Base-by-base conservation (phyloP, 257 asterid genomes). In the Ocimum tenuiflorum region DNA sequence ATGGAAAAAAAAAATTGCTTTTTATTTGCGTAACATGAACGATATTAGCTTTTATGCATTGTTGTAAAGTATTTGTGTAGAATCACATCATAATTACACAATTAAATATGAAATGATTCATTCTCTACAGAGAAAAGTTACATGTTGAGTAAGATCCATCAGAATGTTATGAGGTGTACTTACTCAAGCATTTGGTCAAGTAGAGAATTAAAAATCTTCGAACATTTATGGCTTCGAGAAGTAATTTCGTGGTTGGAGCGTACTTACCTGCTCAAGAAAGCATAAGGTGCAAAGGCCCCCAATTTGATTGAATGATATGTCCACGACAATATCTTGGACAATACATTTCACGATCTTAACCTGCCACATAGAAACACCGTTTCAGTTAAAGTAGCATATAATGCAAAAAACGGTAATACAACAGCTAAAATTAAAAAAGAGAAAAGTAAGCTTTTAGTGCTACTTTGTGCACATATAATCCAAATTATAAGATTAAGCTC, bases 181-280 rank as follows among this genome's bases (percentile, higher is more conserved):
- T 27, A 24, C 43, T 31, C 65, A 31, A 42, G 61, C 35, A 20
- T 29, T 50, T 13, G 23, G 55, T 18, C 54, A 36, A 10, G 29
- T 43, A 60, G 17, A 50, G 29, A 41, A n/a, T 15, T 14, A 38
- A 46, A 63, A 1, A 27, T 27, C 31, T 20, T 61, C 29, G 10
- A n/a, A 23, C 2, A 6, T n/a, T 66, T 13, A 59, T 20, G 41
- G 54, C 49, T 27, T 27, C 31, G n/a, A n/a, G n/a, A n/a, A n/a
- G n/a, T n/a, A n/a, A n/a, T n/a, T n/a, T n/a, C n/a, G n/a, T n/a
- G n/a, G n/a, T n/a, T n/a, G n/a, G n/a, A 27, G 31, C 2, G 65
- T n/a, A 65, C 3, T 60, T 77, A 85, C 95, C 92, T 87, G 86
- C 81, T 87, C 95, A 20, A 87, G 92, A 72, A 87, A 87, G 78